phyloP scores from a whole-genome alignment of 1,284 basidiomycete species.

The Meripilus lineatus region DNA sequence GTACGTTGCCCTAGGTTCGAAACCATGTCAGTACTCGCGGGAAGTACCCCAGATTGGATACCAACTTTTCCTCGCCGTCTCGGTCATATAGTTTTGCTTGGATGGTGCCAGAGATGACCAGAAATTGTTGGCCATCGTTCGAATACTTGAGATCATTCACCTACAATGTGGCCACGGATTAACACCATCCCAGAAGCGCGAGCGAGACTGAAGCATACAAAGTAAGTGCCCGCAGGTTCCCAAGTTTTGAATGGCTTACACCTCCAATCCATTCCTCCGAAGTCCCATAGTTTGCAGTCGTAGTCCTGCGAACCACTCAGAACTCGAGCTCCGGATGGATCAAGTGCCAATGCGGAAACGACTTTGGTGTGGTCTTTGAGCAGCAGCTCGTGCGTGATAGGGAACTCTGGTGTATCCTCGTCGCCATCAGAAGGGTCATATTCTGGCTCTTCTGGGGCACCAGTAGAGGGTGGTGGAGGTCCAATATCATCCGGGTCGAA shows the following conservation, averaged over 20 bases:
- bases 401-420: conserved; percentile 53
- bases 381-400: conserved; percentile 82
- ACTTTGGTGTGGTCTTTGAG: conserved; percentile 96
- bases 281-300: conserved; percentile 98
- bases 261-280: conserved; percentile 93
- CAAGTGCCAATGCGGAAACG: conserved; percentile 86
- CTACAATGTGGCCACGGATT: conserved; percentile 35
- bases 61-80: conserved; percentile 87
- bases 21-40: too few species aligned
- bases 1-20: conserved; percentile 84
- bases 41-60: conserved; percentile 41
- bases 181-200: not conserved
- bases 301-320: conserved; percentile 95
- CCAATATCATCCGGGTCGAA: conserved; percentile 34
- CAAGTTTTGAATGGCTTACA: conserved; percentile 93
- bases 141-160: conserved; percentile 88
- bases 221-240: conserved; percentile 91
- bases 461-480: conserved; percentile 19
- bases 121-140: conserved; percentile 78
- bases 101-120: conserved; percentile 84
- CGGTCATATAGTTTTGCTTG: conserved; percentile 88
- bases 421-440: conserved; percentile 55
- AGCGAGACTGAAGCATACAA: conserved; percentile 51
- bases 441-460: conserved; percentile 36
- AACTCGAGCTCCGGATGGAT: conserved; percentile 90